Percentiles rank a stretch among this genome's conserved stretches.
Evolutionary conservation across 768 basidiomycete genomes (phyloP).

Genomic region (Leccinum ochraceum): DNA sequence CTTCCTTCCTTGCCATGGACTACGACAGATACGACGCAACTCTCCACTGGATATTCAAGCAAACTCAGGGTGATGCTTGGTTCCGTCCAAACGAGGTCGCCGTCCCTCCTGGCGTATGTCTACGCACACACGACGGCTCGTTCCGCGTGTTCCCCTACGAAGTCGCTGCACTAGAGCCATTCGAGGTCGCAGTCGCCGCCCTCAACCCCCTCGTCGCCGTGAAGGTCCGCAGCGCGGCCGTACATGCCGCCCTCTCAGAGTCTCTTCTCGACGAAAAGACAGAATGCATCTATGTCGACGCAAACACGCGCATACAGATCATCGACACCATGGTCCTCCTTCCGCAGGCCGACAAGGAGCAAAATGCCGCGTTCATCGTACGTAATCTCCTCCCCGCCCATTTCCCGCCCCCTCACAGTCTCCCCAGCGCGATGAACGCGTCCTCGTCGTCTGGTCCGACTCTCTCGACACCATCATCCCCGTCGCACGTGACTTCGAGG

Average conservation of each 20-base stretch:
- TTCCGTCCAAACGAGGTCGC: constrained; percentile 52
- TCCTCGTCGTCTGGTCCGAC: constrained; percentile 85
- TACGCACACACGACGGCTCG: constrained; percentile 47
- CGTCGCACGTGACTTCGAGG: constrained; percentile 50
- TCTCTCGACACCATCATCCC: constrained; percentile 72
- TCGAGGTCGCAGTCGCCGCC: constrained; percentile 52
- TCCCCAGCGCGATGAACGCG: constrained; percentile 73
- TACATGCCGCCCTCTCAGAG: constrained; percentile 22
- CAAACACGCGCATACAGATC: constrained; percentile 76
- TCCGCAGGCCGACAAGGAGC: constrained; percentile 48
- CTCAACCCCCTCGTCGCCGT: constrained; percentile 59
- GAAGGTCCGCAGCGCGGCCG: background rate
- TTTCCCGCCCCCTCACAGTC: background rate
- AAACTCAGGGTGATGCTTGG: constrained; percentile 50
- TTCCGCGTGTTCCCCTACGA: constrained; percentile 60
- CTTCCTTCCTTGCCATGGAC: constrained; percentile 25
- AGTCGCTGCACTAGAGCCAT: constrained; percentile 51
- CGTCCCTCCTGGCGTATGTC: constrained; percentile 48
- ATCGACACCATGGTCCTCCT: constrained; percentile 77
- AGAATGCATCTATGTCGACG: constrained; percentile 46
- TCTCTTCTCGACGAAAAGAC: constrained; percentile 25
- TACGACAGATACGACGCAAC: constrained; percentile 37
- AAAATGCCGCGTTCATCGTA: constrained; percentile 68
- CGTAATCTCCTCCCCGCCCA: constrained; percentile 28
- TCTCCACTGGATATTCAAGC: constrained; percentile 33